phyloP scores from a whole-genome alignment of 108 stramenopile species.

The Conticribra guillardii region DNA sequence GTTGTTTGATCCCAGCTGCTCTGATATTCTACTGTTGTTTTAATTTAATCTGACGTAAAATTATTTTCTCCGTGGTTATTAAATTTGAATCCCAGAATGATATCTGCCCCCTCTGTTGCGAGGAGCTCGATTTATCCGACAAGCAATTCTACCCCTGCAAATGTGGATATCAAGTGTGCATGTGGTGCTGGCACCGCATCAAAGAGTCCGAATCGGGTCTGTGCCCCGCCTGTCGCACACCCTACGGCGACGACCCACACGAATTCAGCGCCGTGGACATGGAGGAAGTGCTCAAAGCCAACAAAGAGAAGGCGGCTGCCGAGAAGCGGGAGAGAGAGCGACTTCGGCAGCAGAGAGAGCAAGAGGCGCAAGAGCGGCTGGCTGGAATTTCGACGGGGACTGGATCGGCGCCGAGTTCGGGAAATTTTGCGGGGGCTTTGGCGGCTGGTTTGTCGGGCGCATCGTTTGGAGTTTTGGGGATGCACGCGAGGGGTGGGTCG shows the following conservation, averaged over 20 bases:
- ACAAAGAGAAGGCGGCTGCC: constrained; percentile 85
- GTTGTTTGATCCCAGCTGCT: neutral
- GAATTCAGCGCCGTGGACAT: constrained; percentile 95
- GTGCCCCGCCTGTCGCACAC: constrained; percentile 97
- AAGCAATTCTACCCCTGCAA: constrained; percentile 97
- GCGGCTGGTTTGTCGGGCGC: constrained; percentile 48
- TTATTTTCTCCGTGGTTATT: neutral
- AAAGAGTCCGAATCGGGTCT: constrained; percentile 94
- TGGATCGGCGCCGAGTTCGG: constrained; percentile 7
- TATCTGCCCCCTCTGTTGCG: constrained; percentile 96
- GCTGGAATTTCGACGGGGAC: constrained; percentile 27
- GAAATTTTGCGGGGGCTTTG: constrained; percentile 10
- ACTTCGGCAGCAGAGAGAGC: constrained; percentile 60
- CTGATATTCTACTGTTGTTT: constrained; percentile 2
- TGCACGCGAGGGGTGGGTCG: constrained; percentile 6
- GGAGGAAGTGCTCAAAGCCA: constrained; percentile 89
- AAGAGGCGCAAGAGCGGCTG: constrained; percentile 54
- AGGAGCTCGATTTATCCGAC: constrained; percentile 96
- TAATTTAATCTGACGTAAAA: neutral
- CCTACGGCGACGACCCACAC: constrained; percentile 97
- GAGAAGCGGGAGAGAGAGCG: constrained; percentile 81
- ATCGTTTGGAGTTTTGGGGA: constrained; percentile 4
- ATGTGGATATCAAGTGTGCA: constrained; percentile 98
- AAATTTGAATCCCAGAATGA: constrained; percentile 34
- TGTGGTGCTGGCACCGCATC: constrained; percentile 99